These are phyloP conservation scores for Vaccinium myrtillus DNA, from an alignment of 148 eudicot genomes.

Conservation along the genomic window DNA sequence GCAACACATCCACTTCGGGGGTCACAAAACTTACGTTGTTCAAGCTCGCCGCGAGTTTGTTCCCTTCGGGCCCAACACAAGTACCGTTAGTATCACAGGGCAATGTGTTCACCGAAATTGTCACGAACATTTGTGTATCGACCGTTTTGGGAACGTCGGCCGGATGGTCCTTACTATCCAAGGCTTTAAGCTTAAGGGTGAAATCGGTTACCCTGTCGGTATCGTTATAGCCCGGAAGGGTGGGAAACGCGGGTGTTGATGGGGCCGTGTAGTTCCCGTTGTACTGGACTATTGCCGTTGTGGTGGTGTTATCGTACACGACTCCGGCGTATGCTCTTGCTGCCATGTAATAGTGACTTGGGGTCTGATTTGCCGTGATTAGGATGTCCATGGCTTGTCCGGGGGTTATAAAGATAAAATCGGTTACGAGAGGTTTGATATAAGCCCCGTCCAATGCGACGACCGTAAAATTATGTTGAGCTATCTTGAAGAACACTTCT, in stretches of 20 bases:
- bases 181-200: conserved; percentile 4
- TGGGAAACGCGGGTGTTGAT: conserved; percentile 16
- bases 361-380: conserved; percentile 22
- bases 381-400: conserved; percentile 37
- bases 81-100: conserved; percentile 11
- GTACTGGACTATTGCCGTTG: conserved; percentile 31
- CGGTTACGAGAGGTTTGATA: conserved; percentile 27
- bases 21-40: conserved; percentile 24
- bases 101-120: conserved; percentile 15
- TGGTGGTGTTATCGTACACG: conserved; percentile 27
- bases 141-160: conserved; percentile 24
- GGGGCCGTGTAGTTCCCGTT: conserved; percentile 10
- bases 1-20: conserved; percentile 18
- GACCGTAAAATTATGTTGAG: conserved; percentile 25
- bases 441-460: conserved; percentile 30
- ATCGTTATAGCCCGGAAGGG: conserved; percentile 21
- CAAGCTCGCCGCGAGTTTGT: conserved; percentile 17
- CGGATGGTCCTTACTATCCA: conserved; percentile 6
- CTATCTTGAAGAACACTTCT: conserved; percentile 28
- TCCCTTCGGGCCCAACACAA: conserved; percentile 24
- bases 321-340: conserved; percentile 17
- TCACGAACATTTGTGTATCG: conserved; percentile 11
- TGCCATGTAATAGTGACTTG: conserved; percentile 29
- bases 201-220: conserved; percentile 14
- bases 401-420: conserved; percentile 28